Percentiles rank a stretch among this genome's conserved stretches.
These are phyloP conservation scores for Funneliformis mosseae DNA, from an alignment of 192 early-diverging fungal genomes.

Conservation along the genomic window DNA sequence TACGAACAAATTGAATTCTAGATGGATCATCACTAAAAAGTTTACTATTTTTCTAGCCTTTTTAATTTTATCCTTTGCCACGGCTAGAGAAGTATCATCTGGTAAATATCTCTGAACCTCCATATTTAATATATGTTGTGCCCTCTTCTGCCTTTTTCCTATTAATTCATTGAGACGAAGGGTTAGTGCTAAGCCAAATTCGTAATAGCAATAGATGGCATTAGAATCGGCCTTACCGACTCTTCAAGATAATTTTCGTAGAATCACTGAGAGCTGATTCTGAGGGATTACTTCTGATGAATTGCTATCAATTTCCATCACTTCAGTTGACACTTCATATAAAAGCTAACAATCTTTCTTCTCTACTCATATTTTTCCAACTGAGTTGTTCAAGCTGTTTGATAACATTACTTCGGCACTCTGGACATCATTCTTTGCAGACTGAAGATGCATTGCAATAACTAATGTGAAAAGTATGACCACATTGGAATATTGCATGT, in stretches of 20 bases:
- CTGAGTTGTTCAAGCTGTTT: conserved; percentile 1
- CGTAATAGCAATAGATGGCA: conserved; percentile 15
- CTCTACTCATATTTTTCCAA: conserved; percentile 15
- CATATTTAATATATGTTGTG: conserved; percentile 4
- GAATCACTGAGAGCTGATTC: neutral
- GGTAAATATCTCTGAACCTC: conserved; percentile 13
- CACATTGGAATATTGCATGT: conserved; percentile 26
- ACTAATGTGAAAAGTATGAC: no score
- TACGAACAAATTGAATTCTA: conserved; percentile 9
- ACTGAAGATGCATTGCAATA: conserved; percentile 26
- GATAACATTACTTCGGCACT: conserved; percentile 5
- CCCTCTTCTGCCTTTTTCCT: conserved; percentile 1
- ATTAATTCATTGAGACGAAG: conserved; percentile 16
- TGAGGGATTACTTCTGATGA: conserved; percentile 5
- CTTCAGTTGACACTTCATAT: conserved; percentile 17
- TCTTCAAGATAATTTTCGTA: conserved; percentile 4
- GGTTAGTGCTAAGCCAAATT: conserved; percentile 18
- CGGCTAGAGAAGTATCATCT: conserved; percentile 7
- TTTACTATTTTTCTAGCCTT: conserved; percentile 10
- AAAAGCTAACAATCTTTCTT: conserved; percentile 16
- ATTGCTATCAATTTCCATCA: no score
- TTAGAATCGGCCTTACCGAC: conserved; percentile 1
- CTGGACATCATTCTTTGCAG: conserved; percentile 25
- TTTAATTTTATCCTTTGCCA: conserved; percentile 17
- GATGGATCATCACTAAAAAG: conserved; percentile 4